Evolutionary conservation across 768 basidiomycete genomes (phyloP).

Genomic region (Trametes gibbosa): DNA sequence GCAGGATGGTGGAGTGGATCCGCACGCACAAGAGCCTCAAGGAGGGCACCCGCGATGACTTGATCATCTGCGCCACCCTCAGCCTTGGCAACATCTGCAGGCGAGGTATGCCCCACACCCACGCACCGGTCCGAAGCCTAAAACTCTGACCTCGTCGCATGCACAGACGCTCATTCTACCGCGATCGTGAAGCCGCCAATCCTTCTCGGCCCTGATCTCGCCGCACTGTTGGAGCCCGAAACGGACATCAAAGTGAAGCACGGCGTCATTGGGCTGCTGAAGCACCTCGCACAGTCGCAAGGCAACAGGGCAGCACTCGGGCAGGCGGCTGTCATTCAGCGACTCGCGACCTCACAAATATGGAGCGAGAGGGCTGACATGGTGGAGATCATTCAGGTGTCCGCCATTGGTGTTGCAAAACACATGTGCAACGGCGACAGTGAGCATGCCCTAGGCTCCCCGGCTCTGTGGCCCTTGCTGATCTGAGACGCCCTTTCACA

Average conservation of each 20-base stretch:
- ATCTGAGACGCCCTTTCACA: slow-evolving; percentile 19
- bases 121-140: slow-evolving; percentile 4
- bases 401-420: slow-evolving; percentile 85
- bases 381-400: slow-evolving; percentile 83
- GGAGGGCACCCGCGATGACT: slow-evolving; percentile 57
- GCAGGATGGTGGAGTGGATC: slow-evolving; percentile 75
- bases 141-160: slow-evolving; percentile 4
- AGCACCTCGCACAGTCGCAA: slow-evolving; percentile 72
- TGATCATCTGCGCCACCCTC: slow-evolving; percentile 80
- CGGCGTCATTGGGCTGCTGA: slow-evolving; percentile 81
- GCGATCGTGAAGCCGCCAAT: slow-evolving; percentile 51
- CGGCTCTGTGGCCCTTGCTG: not conserved
- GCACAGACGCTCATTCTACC: slow-evolving; percentile 54
- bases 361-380: slow-evolving; percentile 77
- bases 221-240: slow-evolving; percentile 54
- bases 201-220: slow-evolving; percentile 63
- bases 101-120: slow-evolving; percentile 49
- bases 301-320: slow-evolving; percentile 59
- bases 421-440: slow-evolving; percentile 79
- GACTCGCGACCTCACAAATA: slow-evolving; percentile 58
- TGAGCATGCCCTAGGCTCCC: slow-evolving; percentile 35
- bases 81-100: slow-evolving; percentile 79
- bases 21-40: slow-evolving; percentile 46
- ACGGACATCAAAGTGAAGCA: slow-evolving; percentile 85
- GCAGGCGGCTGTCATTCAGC: slow-evolving; percentile 59